Percentiles rank a stretch among this genome's conserved stretches.
Conservation (phyloP, 805 yeast species). For the Vanderwaltozyma polyspora region DNA sequence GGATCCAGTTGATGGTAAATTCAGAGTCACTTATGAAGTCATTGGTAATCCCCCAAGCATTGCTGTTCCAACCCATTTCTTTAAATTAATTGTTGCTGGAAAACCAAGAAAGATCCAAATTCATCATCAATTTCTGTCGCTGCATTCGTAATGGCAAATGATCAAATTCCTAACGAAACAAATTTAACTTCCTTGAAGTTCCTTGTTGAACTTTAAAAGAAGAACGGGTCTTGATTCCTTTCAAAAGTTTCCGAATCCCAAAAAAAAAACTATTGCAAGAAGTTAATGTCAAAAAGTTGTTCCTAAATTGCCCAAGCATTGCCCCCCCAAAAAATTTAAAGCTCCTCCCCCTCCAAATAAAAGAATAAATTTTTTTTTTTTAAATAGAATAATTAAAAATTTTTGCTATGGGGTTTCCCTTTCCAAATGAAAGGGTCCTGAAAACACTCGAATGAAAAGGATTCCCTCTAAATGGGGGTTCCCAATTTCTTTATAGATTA, state of each 20-base stretch:
- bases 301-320: constrained; percentile 52
- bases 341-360: constrained; percentile 16
- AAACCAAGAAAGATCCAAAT: constrained; percentile 30
- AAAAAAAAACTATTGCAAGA: constrained; percentile 65
- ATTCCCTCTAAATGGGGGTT: too few species aligned
- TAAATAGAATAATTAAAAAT: too few species aligned
- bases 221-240: constrained; percentile 77
- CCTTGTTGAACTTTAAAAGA: constrained; percentile 81
- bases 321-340: constrained; percentile 13
- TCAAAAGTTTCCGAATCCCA: constrained; percentile 46
- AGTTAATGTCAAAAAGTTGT: constrained; percentile 69
- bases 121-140: constrained; percentile 51
- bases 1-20: constrained; percentile 69
- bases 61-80: constrained; percentile 97
- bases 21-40: constrained; percentile 75
- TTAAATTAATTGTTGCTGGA: constrained; percentile 83
- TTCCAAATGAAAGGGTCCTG: too few species aligned
- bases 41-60: constrained; percentile 93
- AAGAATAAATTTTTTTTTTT: neutral
- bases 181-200: constrained; percentile 72
- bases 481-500: too few species aligned
- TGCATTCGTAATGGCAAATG: constrained; percentile 91
- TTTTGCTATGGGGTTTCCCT: too few species aligned
- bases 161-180: constrained; percentile 54
- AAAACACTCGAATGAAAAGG: too few species aligned